A percentile compares a stretch with the other conserved stretches of the same genome.
Evolutionary conservation across 2,329 filamentous ascomycete species (phyloP).

Genomic region (Chaetomium sp.): DNA sequence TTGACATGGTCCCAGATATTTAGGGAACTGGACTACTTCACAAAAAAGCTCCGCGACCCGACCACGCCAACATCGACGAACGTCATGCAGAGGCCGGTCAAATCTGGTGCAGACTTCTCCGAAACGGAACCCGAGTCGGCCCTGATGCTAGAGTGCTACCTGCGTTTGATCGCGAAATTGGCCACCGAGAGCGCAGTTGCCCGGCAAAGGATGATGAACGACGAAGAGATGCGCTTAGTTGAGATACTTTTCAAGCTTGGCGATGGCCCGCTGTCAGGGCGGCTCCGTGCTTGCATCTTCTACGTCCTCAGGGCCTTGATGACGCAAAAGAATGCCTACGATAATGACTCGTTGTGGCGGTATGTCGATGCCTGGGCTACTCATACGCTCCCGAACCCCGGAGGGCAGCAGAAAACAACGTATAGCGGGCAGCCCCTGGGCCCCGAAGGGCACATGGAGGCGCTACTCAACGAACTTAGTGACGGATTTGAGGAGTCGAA

Average conservation of each 20-base stretch:
- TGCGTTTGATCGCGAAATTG: constrained; percentile 79
- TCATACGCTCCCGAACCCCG: constrained; percentile 42
- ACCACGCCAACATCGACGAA: constrained; percentile 49
- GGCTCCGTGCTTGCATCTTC: constrained; percentile 79
- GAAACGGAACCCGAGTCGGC: constrained; percentile 84
- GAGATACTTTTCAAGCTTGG: constrained; percentile 73
- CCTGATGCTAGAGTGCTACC: constrained; percentile 94
- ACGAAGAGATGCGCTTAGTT: constrained; percentile 58
- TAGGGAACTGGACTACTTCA: constrained; percentile 80
- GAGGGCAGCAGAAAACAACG: constrained; percentile 27
- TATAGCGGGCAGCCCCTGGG: constrained; percentile 17
- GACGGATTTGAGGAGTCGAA: constrained; percentile 78
- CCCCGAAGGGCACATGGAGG: constrained; percentile 45
- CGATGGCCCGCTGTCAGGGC: constrained; percentile 66
- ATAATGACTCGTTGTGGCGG: constrained; percentile 71
- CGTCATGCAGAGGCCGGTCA: constrained; percentile 46
- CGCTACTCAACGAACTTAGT: constrained; percentile 67
- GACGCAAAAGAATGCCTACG: constrained; percentile 60
- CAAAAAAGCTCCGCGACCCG: constrained; percentile 69
- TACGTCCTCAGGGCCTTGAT: constrained; percentile 69
- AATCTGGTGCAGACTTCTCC: constrained; percentile 58
- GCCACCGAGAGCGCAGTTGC: constrained; percentile 66
- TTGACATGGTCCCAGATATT: constrained; percentile 93
- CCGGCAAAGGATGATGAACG: constrained; percentile 65
- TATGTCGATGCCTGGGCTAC: constrained; percentile 74